Evolutionary conservation across 441 rosid genomes (phyloP), one percentile per base, ranked within the genome.

Genomic region (Mallotus japonicus): DNA sequence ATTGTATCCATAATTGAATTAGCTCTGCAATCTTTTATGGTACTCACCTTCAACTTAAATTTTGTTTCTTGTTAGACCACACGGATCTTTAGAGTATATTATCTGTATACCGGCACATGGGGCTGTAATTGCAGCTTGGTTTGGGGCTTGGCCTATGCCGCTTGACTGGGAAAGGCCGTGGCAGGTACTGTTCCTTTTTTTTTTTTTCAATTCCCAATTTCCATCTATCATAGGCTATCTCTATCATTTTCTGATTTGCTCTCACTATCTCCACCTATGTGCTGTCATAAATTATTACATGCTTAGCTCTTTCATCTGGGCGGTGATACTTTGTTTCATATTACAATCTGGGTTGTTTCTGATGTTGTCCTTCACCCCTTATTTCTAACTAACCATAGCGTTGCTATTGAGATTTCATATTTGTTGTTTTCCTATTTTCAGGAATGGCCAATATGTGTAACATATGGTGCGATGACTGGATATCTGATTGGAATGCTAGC

Each of bases 81-180:
- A 72, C 67, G 75, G 70, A 64, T 37, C 83, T 10, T 16, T 88
- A 61, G 90, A 90, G 60, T 84, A 77, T 69, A 86, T 94, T 92
- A 74, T 87, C 65, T 79, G 91, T 22, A 66, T 87, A 68, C 97
- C 97, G 71, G 93, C 97, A 19, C 89, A 88, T 73, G 96, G 92
- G 76, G 91, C 92, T 70, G 64, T 87, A 51, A 63, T 91, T 79
- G 99, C 97, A 78, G 97, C 91, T 62, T 92, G 99, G 97, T 87
- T 92, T 80, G 99, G 99, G 62, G 95, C 97, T 76, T 95, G 95
- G 97, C 98, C 99, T 34, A 92, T 95, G 99, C 98, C 99, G 10
- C 97, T 92, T 70, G 99, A 95, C 83, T 95, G 99, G 99, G 96
- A 91, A 81, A 88, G 92, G 79, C 94, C 96, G 71, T 95, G 99